Percentiles rank a stretch among this genome's conserved stretches.
These are phyloP conservation scores for Penicillium sclerotiorum DNA, from an alignment of 2,329 filamentous ascomycete genomes.

Conservation along the genomic window DNA sequence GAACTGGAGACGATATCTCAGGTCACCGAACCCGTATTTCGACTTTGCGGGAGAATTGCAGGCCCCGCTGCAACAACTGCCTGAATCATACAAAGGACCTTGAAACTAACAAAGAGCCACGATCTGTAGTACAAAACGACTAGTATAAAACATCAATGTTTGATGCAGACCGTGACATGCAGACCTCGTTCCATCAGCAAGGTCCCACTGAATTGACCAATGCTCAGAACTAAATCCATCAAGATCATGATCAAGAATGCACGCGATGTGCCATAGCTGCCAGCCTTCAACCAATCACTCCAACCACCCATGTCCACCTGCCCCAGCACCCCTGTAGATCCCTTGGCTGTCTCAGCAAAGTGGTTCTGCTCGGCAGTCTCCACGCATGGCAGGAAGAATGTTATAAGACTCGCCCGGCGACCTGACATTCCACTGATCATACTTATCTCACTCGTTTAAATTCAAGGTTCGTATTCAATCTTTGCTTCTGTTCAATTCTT, in stretches of 20 bases:
- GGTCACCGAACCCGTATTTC: too few species aligned
- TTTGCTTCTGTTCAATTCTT: too few species aligned
- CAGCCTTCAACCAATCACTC: neutral
- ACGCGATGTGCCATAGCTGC: neutral
- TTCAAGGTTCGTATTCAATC: too few species aligned
- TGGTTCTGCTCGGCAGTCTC: constrained; percentile 1
- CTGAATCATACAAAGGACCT: too few species aligned
- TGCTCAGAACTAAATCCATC: neutral
- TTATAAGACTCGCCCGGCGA: constrained; percentile 17
- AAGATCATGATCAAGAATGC: neutral
- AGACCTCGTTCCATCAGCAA: too few species aligned
- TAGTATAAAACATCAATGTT: too few species aligned
- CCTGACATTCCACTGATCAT: constrained; percentile 8
- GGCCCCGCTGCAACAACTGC: too few species aligned
- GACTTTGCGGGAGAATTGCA: too few species aligned
- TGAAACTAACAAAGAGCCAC: too few species aligned
- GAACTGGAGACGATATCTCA: neutral
- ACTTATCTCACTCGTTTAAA: neutral
- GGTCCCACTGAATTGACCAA: too few species aligned
- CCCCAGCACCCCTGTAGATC: constrained; percentile 4
- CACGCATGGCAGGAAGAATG: constrained; percentile 10
- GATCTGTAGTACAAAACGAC: too few species aligned
- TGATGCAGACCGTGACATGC: too few species aligned
- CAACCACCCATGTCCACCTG: neutral
- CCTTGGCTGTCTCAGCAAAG: constrained; percentile 2